Percentiles rank a stretch among this genome's conserved stretches.
Evolutionary conservation across 108 stramenopile species (phyloP).

Genomic region (Tribonema minus): DNA sequence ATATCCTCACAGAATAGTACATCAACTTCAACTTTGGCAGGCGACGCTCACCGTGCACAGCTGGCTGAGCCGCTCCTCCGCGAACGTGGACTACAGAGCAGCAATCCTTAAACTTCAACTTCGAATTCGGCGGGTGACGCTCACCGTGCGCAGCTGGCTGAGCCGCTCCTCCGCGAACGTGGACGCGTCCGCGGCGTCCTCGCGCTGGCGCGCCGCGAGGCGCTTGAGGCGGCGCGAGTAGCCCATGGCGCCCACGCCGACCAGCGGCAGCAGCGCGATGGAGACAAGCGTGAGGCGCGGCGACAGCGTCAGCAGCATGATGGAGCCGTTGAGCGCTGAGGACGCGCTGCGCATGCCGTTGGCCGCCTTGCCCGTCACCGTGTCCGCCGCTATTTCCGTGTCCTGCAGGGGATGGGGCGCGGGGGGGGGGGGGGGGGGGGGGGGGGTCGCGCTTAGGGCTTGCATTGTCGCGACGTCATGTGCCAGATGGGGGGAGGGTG

Average conservation of each 20-base stretch:
- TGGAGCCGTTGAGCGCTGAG: slow-evolving; percentile 41
- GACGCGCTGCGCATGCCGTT: slow-evolving; percentile 28
- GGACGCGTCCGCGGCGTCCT: slow-evolving; percentile 9
- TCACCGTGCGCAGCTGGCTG: slow-evolving; percentile 20
- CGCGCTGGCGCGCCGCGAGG: slow-evolving; percentile 15
- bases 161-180: slow-evolving; percentile 45
- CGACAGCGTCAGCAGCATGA: slow-evolving; percentile 26
- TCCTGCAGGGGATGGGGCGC: background rate
- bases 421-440: background rate
- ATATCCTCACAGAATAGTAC: no score
- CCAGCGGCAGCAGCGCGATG: slow-evolving; percentile 26
- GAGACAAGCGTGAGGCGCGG: slow-evolving; percentile 43
- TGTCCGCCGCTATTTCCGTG: slow-evolving; percentile 29
- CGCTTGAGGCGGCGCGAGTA: slow-evolving; percentile 14
- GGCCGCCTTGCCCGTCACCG: slow-evolving; percentile 30
- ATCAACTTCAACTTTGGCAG: no score
- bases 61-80: slow-evolving; percentile 32
- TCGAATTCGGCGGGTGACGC: no score
- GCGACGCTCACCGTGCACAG: slow-evolving; percentile 17
- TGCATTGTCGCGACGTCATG: no score
- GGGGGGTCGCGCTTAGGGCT: no score
- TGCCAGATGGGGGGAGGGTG: no score
- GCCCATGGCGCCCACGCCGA: slow-evolving; percentile 18
- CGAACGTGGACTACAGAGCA: slow-evolving; percentile 36
- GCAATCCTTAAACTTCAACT: no score